Evolutionary conservation across 225 moss, liverwort and hornwort genomes (phyloP).

Genomic region (Neckera pumila): DNA sequence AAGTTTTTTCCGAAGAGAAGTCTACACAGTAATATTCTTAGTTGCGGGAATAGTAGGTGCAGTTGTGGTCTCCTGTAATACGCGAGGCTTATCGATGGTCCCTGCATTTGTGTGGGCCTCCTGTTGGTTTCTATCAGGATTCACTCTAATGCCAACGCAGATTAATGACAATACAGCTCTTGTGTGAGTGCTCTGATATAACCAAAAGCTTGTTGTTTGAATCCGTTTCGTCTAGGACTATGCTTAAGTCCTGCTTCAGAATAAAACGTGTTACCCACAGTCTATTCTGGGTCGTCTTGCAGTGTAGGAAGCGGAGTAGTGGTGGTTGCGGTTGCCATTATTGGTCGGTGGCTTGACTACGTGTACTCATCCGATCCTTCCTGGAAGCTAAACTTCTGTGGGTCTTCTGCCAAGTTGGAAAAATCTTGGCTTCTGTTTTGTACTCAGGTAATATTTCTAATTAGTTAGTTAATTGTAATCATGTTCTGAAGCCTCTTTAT

Average conservation of each 20-base stretch:
- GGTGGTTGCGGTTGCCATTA: slow-evolving; percentile 43
- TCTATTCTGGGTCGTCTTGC: slow-evolving; percentile 7
- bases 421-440: slow-evolving; percentile 48
- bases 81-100: slow-evolving; percentile 63
- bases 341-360: slow-evolving; percentile 63
- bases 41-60: slow-evolving; percentile 77
- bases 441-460: slow-evolving; percentile 45
- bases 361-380: slow-evolving; percentile 34
- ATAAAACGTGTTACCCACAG: not conserved
- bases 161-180: slow-evolving; percentile 77
- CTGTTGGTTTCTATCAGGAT: slow-evolving; percentile 86
- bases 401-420: slow-evolving; percentile 38
- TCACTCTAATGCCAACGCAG: slow-evolving; percentile 91
- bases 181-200: slow-evolving; percentile 57
- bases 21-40: slow-evolving; percentile 77
- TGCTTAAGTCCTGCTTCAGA: not conserved
- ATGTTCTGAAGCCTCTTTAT: not conserved
- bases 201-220: not conserved
- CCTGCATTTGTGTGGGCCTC: slow-evolving; percentile 86
- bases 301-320: slow-evolving; percentile 75
- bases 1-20: slow-evolving; percentile 87
- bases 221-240: not conserved
- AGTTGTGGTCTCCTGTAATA: slow-evolving; percentile 67
- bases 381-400: slow-evolving; percentile 66
- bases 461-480: not conserved